Percentiles rank a stretch among this genome's conserved stretches.
These are phyloP conservation scores for Neofusicoccum umdonicola DNA, from an alignment of 2,329 filamentous ascomycete genomes.

Conservation along the genomic window DNA sequence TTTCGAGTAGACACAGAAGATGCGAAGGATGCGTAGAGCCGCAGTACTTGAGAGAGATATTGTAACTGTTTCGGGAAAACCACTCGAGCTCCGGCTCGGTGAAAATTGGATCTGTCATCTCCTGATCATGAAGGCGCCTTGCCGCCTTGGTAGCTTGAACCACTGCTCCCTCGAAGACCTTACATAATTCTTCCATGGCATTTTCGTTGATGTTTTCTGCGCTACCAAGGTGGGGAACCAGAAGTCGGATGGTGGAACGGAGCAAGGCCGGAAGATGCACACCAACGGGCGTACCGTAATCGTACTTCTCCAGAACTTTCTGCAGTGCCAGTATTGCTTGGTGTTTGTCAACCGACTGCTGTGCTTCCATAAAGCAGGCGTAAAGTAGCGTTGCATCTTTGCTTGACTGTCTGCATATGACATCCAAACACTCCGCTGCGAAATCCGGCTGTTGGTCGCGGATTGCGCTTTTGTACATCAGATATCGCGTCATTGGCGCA, in stretches of 20 bases:
- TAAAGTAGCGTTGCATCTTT: slow-evolving; percentile 67
- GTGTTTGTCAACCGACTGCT: slow-evolving; percentile 60
- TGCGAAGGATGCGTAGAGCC: slow-evolving; percentile 55
- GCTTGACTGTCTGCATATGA: slow-evolving; percentile 53
- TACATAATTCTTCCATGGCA: slow-evolving; percentile 52
- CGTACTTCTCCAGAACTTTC: slow-evolving; percentile 57
- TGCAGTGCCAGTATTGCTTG: slow-evolving; percentile 61
- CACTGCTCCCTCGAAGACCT: slow-evolving; percentile 52
- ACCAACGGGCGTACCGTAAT: slow-evolving; percentile 46
- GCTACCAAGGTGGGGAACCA: slow-evolving; percentile 30
- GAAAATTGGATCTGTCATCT: slow-evolving; percentile 48
- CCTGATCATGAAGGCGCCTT: slow-evolving; percentile 42
- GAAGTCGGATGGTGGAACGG: slow-evolving; percentile 57
- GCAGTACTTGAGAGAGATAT: slow-evolving; percentile 65
- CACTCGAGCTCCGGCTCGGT: slow-evolving; percentile 69
- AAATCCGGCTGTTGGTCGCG: slow-evolving; percentile 55
- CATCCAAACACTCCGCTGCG: slow-evolving; percentile 63
- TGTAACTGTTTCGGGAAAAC: slow-evolving; percentile 83
- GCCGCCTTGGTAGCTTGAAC: slow-evolving; percentile 43
- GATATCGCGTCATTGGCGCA: slow-evolving; percentile 66
- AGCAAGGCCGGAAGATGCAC: slow-evolving; percentile 64
- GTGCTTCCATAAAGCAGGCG: slow-evolving; percentile 76
- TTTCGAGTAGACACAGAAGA: slow-evolving; percentile 54
- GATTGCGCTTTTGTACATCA: slow-evolving; percentile 73
- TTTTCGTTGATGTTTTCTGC: slow-evolving; percentile 43